A percentile compares a stretch with the other conserved stretches of the same genome.
phyloP scores from a whole-genome alignment of 2,329 filamentous ascomycete genomes.

The Dactylellina drechsleri region DNA sequence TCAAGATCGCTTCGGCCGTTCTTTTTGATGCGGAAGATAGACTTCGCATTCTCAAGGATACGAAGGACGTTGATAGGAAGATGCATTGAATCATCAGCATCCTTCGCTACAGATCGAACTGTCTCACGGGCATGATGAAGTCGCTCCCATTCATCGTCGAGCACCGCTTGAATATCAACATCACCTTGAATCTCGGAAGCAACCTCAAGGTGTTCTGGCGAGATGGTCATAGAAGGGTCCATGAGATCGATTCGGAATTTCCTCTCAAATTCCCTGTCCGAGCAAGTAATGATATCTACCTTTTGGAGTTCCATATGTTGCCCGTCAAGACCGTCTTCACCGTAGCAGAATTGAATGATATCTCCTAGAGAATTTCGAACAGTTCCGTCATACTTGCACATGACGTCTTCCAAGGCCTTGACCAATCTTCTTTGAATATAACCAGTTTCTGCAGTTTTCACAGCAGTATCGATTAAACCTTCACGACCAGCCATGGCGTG shows the following conservation, averaged over 20 bases:
- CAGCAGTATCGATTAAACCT: slow-evolving; percentile 98
- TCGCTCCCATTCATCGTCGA: slow-evolving; percentile 88
- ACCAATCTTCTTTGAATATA: slow-evolving; percentile 99
- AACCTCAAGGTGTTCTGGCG: slow-evolving; percentile 80
- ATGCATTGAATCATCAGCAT: slow-evolving; percentile 80
- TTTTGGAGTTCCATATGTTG: slow-evolving; percentile 92
- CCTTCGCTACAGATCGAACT: slow-evolving; percentile 67
- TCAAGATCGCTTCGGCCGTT: slow-evolving; percentile 87
- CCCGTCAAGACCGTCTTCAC: slow-evolving; percentile 95
- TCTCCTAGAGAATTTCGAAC: slow-evolving; percentile 97
- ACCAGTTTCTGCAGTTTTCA: slow-evolving; percentile 98
- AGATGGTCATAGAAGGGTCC: slow-evolving; percentile 72
- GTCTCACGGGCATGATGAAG: slow-evolving; percentile 78
- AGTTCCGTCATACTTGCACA: slow-evolving; percentile 96
- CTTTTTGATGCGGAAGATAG: slow-evolving; percentile 89
- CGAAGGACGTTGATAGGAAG: slow-evolving; percentile 90
- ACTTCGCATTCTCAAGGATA: slow-evolving; percentile 89
- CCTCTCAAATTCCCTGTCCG: slow-evolving; percentile 78
- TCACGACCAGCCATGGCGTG: slow-evolving; percentile 99
- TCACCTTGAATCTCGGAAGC: slow-evolving; percentile 88
- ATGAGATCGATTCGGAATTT: slow-evolving; percentile 89
- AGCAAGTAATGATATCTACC: slow-evolving; percentile 85
- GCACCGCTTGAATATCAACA: slow-evolving; percentile 81
- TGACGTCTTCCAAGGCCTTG: slow-evolving; percentile 96
- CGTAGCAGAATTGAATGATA: slow-evolving; percentile 96